Conservation (phyloP, 345 rosid genomes). For the Barbarea vulgaris region DNA sequence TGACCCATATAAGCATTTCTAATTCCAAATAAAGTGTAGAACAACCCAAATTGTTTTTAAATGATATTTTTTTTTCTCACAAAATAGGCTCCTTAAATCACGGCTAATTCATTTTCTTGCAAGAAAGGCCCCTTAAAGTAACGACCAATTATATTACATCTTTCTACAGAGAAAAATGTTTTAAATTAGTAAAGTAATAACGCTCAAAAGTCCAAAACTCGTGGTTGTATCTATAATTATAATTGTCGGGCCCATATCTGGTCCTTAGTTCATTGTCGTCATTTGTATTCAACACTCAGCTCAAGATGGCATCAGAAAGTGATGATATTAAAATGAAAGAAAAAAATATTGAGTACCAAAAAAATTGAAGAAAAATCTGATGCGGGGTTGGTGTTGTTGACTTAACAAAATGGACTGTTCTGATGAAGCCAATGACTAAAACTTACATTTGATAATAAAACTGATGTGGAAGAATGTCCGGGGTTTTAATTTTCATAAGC, state of each 20-base stretch:
- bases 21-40: too few relatives aligned
- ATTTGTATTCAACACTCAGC: neutral
- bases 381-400: neutral
- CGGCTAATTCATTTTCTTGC: too few relatives aligned
- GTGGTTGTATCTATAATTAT: neutral
- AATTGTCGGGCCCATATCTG: neutral
- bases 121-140: too few relatives aligned
- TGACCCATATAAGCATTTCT: too few relatives aligned
- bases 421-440: neutral
- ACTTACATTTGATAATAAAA: neutral
- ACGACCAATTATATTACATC: neutral
- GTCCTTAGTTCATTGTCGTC: neutral
- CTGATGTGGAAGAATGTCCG: too few relatives aligned
- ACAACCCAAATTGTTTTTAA: too few relatives aligned
- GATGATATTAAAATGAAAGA: neutral
- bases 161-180: neutral
- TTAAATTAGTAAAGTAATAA: too few relatives aligned
- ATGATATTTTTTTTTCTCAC: too few relatives aligned
- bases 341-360: neutral
- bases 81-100: too few relatives aligned
- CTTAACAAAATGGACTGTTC: neutral
- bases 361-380: neutral
- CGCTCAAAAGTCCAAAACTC: too few relatives aligned
- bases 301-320: neutral
- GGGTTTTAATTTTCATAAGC: too few relatives aligned